These are phyloP conservation scores for Crepidotus variabilis DNA, from an alignment of 768 basidiomycete genomes.

Conservation along the genomic window DNA sequence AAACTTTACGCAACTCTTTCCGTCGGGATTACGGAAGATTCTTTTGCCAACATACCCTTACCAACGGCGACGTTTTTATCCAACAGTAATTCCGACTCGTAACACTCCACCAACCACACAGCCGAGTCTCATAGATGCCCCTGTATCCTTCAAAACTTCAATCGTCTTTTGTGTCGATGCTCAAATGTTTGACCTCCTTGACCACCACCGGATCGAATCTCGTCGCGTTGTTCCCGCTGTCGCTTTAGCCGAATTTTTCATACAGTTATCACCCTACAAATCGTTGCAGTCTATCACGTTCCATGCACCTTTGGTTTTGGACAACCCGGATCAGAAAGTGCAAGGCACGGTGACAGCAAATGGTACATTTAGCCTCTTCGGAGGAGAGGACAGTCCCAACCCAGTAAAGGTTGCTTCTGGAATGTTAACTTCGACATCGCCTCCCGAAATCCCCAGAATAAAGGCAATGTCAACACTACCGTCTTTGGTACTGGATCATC, in stretches of 20 bases:
- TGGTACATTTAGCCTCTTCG: constrained; percentile 5
- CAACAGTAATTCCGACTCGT: constrained; percentile 15
- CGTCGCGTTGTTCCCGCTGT: constrained; percentile 23
- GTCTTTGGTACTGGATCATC: background rate
- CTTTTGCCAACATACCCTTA: constrained; percentile 27
- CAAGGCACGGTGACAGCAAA: constrained; percentile 9
- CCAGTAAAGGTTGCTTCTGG: constrained; percentile 20
- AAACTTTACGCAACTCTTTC: constrained; percentile 16
- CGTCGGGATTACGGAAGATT: constrained; percentile 6
- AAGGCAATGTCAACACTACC: background rate
- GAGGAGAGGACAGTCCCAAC: background rate
- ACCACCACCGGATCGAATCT: constrained; percentile 23
- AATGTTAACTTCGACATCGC: background rate
- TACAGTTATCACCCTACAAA: constrained; percentile 3
- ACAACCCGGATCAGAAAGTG: constrained; percentile 2
- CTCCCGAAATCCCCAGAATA: background rate
- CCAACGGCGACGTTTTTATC: constrained; percentile 23
- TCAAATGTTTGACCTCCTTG: constrained; percentile 13
- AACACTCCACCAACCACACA: background rate
- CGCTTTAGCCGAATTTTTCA: constrained; percentile 20
- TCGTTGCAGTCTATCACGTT: constrained; percentile 17
- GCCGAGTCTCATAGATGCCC: background rate
- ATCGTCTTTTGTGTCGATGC: constrained; percentile 13
- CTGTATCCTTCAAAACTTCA: background rate
- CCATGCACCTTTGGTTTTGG: constrained; percentile 21